Evolutionary conservation across 2,329 filamentous ascomycete genomes (phyloP), one percentile per base, ranked within the genome.

Genomic region (Didymella keratinophila): DNA sequence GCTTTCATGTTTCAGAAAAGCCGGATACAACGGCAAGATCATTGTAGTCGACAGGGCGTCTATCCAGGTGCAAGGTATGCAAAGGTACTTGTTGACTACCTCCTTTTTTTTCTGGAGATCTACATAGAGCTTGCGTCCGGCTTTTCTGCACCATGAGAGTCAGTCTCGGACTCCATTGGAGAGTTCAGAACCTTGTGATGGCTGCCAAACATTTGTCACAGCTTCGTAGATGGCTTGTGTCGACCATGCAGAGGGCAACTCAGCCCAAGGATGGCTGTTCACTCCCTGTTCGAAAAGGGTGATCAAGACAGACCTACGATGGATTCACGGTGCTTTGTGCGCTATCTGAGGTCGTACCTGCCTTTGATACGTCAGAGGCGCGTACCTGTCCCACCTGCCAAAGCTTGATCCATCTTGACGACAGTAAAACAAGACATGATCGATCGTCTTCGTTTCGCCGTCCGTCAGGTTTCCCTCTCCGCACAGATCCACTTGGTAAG

Each of bases 361-460:
- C 36, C 36, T 39, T n/a, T 20, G 4, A 41, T 46, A 37, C 23
- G 34, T 46, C 34, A 53, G 42, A 37, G 34, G 34, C 34, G n/a
- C 34, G 34, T 18, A 42, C 16, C 34, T 48, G 36, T 50, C 36
- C 34, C 47, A 50, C 48, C 36, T 39, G 16, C 7, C 32, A 52
- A 45, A 39, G 43, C 34, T 43, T 52, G 32, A 42, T 9, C 8
- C 20, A 16, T 34, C 28, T 47, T 23, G 28, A 43, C 25, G 16
- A 47, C 43, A 4, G 20, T 43, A 36, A 36, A 42, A 54, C 27
- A 16, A 47, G 27, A 36, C 43, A 36, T 43, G 36, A 20, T 34
- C 20, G 27, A 43, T n/a, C 44, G 18, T 43, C 21, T 14, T 54
- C 10, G 34, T 11, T 12, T 45, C 23, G 41, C 20, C 49, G 20